phyloP scores from a whole-genome alignment of 2,329 filamentous ascomycete species.

The Ambrosiella beaveri region DNA sequence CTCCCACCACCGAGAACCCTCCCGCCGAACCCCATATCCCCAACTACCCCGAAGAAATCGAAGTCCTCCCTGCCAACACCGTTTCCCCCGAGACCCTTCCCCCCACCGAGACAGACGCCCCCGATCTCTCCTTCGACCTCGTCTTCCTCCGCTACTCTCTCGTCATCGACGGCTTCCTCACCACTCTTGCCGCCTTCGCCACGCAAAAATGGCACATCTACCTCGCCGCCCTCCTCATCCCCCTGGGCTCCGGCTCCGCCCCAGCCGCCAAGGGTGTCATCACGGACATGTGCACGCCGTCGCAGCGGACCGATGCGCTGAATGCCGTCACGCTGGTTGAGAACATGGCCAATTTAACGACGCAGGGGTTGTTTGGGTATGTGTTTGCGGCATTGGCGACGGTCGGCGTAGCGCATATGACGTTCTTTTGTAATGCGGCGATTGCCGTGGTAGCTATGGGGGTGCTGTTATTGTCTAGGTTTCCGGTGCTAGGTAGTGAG shows the following conservation, averaged over 20 bases:
- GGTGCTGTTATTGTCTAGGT: conserved; percentile 7
- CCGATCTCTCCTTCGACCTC: conserved; percentile 41
- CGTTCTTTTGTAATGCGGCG: conserved; percentile 49
- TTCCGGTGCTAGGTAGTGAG: conserved; percentile 8
- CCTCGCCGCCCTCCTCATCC: conserved; percentile 44
- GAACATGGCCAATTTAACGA: conserved; percentile 46
- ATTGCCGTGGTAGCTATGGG: conserved; percentile 8
- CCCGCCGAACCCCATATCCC: conserved; percentile 17
- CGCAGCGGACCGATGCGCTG: conserved; percentile 46
- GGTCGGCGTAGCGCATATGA: conserved; percentile 40
- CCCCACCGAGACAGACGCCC: conserved; percentile 22
- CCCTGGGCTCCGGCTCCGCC: conserved; percentile 51
- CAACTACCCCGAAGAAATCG: conserved; percentile 24
- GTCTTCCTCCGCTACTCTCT: conserved; percentile 50
- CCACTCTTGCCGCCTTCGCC: conserved; percentile 44
- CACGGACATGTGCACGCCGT: conserved; percentile 47
- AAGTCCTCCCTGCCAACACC: conserved; percentile 25
- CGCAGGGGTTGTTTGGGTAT: conserved; percentile 48
- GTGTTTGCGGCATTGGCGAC: conserved; percentile 47
- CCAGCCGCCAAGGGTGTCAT: conserved; percentile 58
- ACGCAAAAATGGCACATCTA: conserved; percentile 52
- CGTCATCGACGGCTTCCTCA: conserved; percentile 46
- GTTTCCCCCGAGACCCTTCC: conserved; percentile 27
- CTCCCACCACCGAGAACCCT: conserved; percentile 2
- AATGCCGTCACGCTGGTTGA: conserved; percentile 54